Conservation (phyloP, 176 grass and related monocot genomes). For the Oropetium thomaeum region DNA sequence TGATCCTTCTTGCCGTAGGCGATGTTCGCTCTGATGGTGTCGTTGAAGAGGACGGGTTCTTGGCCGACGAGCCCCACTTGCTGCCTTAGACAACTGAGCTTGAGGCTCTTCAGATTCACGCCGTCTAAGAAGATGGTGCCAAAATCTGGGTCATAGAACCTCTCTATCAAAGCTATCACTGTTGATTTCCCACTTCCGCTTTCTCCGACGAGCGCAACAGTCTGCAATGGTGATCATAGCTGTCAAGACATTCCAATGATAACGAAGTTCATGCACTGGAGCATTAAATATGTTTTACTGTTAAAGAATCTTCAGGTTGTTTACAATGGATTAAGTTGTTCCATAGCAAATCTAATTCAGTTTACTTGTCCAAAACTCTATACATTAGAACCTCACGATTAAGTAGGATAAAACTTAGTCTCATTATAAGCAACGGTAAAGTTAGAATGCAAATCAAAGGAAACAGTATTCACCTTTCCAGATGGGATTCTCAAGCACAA, state of each 20-base stretch:
- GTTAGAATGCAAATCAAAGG: not conserved
- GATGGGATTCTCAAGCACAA: conserved; percentile 65
- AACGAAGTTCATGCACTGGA: not conserved
- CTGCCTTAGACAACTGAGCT: conserved; percentile 63
- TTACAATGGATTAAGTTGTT: conserved; percentile 9
- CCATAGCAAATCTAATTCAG: not conserved
- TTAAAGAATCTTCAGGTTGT: not conserved
- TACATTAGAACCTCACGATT: not conserved
- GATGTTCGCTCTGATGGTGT: conserved; percentile 65
- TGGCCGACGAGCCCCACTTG: conserved; percentile 71
- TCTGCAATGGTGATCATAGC: conserved; percentile 34
- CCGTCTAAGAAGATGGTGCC: conserved; percentile 57
- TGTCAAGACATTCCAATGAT: not conserved
- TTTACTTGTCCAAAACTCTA: not conserved
- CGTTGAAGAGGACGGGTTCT: conserved; percentile 66
- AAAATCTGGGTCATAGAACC: conserved; percentile 69
- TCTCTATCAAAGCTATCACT: conserved; percentile 66
- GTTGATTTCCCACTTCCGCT: conserved; percentile 87
- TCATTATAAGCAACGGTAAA: not conserved
- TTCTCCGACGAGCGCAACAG: conserved; percentile 70
- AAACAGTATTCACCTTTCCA: conserved; percentile 45
- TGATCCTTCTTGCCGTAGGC: conserved; percentile 56
- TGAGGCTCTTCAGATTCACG: conserved; percentile 46
- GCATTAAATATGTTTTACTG: not conserved
- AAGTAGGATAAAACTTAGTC: not conserved